Percentiles rank a stretch among this genome's conserved stretches.
Conservation (phyloP, 331 rosid species). For the Cucumis variabilis region DNA sequence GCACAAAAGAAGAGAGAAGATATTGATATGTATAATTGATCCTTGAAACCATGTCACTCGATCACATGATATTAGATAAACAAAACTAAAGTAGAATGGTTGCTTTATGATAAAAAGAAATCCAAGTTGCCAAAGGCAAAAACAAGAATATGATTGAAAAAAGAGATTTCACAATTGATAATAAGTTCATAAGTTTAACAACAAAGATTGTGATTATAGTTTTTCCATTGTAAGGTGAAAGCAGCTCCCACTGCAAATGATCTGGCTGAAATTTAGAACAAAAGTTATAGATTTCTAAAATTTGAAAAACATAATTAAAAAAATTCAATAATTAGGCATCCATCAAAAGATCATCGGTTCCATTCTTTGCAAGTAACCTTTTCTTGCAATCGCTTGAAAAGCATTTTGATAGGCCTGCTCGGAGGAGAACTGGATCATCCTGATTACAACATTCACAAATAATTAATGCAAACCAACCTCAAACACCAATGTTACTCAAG, state of each 20-base stretch:
- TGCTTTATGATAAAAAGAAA: not conserved
- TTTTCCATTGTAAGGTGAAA: slow-evolving; percentile 68
- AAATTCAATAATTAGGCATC: not conserved
- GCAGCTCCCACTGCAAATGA: slow-evolving; percentile 64
- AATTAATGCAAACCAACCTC: not conserved
- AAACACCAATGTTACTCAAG: slow-evolving; percentile 12
- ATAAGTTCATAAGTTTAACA: not conserved
- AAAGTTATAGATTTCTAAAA: slow-evolving; percentile 17
- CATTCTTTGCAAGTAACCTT: slow-evolving; percentile 60
- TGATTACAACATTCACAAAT: slow-evolving; percentile 38
- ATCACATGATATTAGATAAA: slow-evolving; percentile 9
- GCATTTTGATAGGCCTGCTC: slow-evolving; percentile 47
- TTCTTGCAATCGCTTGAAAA: slow-evolving; percentile 31
- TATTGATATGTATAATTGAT: not conserved
- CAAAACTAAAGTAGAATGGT: slow-evolving; percentile 1
- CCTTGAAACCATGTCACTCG: slow-evolving; percentile 9
- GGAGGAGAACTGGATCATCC: slow-evolving; percentile 75
- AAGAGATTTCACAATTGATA: not conserved
- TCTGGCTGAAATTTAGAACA: slow-evolving; percentile 54
- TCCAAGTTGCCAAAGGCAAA: not conserved
- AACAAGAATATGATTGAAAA: slow-evolving; percentile 3
- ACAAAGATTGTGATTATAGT: slow-evolving; percentile 59
- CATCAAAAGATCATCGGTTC: slow-evolving; percentile 65
- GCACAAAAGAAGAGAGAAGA: not conserved
- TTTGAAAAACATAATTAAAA: not conserved